A percentile compares a stretch with the other conserved stretches of the same genome.
Conservation (phyloP, 139 green algal species). For the Chlamydomonas eustigma region DNA sequence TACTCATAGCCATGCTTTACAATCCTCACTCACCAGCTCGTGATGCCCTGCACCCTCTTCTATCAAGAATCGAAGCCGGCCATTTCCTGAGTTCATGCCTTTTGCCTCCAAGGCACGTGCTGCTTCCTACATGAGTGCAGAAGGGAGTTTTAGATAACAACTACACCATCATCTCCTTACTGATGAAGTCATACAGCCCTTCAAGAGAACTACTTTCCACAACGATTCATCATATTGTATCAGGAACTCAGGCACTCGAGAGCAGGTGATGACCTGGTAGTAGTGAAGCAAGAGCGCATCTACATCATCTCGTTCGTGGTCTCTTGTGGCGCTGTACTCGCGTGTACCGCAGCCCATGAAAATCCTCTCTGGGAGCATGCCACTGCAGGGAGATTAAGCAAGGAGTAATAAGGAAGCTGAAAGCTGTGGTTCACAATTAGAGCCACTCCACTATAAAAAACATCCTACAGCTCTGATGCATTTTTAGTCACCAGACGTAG, state of each 20-base stretch:
- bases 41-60: slow-evolving; percentile 33
- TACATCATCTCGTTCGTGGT: slow-evolving; percentile 35
- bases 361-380: slow-evolving; percentile 41
- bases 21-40: slow-evolving; percentile 16
- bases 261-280: too few species aligned
- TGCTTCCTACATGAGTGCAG: slow-evolving; percentile 26
- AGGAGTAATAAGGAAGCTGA: background rate
- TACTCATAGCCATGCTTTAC: background rate
- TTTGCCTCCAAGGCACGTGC: slow-evolving; percentile 25
- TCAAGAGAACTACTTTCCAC: too few species aligned
- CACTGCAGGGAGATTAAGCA: slow-evolving; percentile 16
- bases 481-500: too few species aligned
- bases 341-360: slow-evolving; percentile 48
- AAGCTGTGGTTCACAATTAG: too few species aligned
- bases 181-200: too few species aligned
- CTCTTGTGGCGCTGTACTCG: slow-evolving; percentile 49
- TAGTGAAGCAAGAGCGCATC: slow-evolving; percentile 46
- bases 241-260: too few species aligned
- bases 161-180: too few species aligned
- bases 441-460: too few species aligned
- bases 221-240: too few species aligned
- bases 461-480: too few species aligned
- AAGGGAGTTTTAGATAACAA: too few species aligned
- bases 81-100: slow-evolving; percentile 17
- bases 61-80: background rate